Percentiles rank a stretch among this genome's conserved stretches.
phyloP scores from a whole-genome alignment of 306 rosid species.

The Quercus aquifolioides region DNA sequence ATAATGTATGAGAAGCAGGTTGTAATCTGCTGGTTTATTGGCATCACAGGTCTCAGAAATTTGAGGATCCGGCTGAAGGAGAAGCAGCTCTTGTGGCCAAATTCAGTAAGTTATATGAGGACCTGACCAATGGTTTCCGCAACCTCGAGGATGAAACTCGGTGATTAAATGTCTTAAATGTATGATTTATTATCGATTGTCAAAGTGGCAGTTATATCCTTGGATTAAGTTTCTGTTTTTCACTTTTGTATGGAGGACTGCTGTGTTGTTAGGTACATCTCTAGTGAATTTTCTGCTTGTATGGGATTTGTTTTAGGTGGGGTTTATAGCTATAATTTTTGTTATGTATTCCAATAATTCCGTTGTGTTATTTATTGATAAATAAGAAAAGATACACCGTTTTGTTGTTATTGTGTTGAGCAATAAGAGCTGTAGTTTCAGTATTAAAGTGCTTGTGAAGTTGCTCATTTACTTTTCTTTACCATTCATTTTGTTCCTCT shows the following conservation, averaged over 20 bases:
- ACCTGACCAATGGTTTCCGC: constrained; percentile 90
- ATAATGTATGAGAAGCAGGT: constrained; percentile 6
- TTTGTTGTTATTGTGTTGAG: constrained; percentile 37
- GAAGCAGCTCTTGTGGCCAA: constrained; percentile 75
- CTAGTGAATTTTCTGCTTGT: constrained; percentile 32
- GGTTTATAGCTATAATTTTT: constrained; percentile 30
- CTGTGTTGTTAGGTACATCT: constrained; percentile 26
- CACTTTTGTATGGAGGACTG: constrained; percentile 20
- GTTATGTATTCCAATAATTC: constrained; percentile 27
- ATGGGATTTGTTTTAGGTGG: constrained; percentile 38
- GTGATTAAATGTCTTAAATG: constrained; percentile 37
- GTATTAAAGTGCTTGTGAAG: constrained; percentile 17
- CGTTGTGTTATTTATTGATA: constrained; percentile 30
- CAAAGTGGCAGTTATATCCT: constrained; percentile 25
- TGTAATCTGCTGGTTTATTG: constrained; percentile 18
- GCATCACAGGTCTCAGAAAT: constrained; percentile 85
- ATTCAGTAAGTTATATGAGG: constrained; percentile 80
- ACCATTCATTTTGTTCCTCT: no score
- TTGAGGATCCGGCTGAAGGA: constrained; percentile 99
- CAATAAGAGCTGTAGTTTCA: constrained; percentile 37
- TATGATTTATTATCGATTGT: constrained; percentile 19
- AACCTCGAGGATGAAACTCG: constrained; percentile 97
- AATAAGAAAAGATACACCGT: constrained; percentile 41
- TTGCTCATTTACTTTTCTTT: background rate
- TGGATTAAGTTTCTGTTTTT: constrained; percentile 13